These are phyloP conservation scores for Hymenotorrendiella dingleyae DNA, from an alignment of 2,329 filamentous ascomycete species.

Conservation along the genomic window DNA sequence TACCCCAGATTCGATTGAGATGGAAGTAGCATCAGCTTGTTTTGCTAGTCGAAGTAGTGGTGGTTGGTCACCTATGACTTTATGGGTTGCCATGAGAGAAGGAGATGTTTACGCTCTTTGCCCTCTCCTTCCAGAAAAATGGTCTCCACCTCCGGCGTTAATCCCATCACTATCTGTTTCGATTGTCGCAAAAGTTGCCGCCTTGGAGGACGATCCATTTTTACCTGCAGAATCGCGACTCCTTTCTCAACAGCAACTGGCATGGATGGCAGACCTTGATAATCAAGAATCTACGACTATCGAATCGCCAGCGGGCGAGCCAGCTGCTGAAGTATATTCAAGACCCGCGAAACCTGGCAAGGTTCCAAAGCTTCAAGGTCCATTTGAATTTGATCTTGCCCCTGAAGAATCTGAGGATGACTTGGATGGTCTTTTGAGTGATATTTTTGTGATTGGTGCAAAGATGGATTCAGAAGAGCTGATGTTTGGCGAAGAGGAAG, in stretches of 20 bases:
- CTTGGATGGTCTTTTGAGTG: slow-evolving; percentile 49
- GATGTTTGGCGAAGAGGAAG: slow-evolving; percentile 60
- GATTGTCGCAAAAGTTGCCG: slow-evolving; percentile 67
- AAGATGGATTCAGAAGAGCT: slow-evolving; percentile 55
- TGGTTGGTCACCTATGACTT: slow-evolving; percentile 92
- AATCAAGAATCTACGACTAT: slow-evolving; percentile 54
- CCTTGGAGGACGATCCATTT: slow-evolving; percentile 53
- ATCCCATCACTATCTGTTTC: slow-evolving; percentile 79
- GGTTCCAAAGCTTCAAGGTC: slow-evolving; percentile 56
- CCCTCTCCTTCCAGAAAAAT: slow-evolving; percentile 79
- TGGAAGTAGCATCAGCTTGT: slow-evolving; percentile 86
- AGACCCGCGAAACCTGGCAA: slow-evolving; percentile 52
- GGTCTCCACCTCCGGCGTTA: slow-evolving; percentile 70
- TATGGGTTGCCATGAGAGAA: slow-evolving; percentile 93
- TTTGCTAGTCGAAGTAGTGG: slow-evolving; percentile 65
- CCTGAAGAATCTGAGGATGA: slow-evolving; percentile 48
- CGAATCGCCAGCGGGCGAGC: slow-evolving; percentile 44
- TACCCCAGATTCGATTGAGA: slow-evolving; percentile 83
- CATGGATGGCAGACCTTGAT: slow-evolving; percentile 63
- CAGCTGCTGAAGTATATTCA: slow-evolving; percentile 48
- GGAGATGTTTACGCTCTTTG: slow-evolving; percentile 93
- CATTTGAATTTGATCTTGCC: slow-evolving; percentile 49
- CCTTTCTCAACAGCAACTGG: slow-evolving; percentile 57
- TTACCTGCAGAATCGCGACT: slow-evolving; percentile 48
- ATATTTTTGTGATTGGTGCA: slow-evolving; percentile 57